Percentiles rank a stretch among this genome's conserved stretches.
Conservation (phyloP, 306 rosid species). For the Casuarina cunninghamiana region DNA sequence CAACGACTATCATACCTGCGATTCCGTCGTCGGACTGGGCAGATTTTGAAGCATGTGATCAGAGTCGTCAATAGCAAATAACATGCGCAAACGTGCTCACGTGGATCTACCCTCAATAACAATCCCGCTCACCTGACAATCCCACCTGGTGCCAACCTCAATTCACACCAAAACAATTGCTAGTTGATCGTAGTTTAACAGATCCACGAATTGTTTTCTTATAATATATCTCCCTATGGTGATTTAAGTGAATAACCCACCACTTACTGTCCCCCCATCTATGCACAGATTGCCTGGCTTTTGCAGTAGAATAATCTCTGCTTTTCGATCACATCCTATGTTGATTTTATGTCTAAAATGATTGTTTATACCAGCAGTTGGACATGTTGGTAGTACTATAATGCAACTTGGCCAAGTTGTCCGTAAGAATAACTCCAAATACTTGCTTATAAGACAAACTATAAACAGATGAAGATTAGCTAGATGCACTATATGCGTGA, state of each 20-base stretch:
- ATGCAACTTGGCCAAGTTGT: slow-evolving; percentile 28
- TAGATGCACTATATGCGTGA: no score
- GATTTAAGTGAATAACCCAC: background rate
- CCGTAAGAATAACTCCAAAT: background rate
- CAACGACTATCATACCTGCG: background rate
- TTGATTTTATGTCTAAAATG: slow-evolving; percentile 8
- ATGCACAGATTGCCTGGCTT: background rate
- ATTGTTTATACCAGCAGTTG: slow-evolving; percentile 1
- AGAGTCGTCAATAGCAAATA: background rate
- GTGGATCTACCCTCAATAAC: slow-evolving; percentile 20
- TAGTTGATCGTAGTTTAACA: background rate
- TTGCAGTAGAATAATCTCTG: background rate
- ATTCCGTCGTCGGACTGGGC: background rate
- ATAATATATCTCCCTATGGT: background rate
- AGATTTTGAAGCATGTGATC: background rate
- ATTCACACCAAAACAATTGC: slow-evolving; percentile 15
- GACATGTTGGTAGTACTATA: background rate
- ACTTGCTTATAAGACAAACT: background rate
- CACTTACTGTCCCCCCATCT: background rate
- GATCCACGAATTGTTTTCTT: background rate
- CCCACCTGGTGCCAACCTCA: slow-evolving; percentile 26
- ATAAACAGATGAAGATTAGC: background rate
- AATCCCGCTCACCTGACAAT: background rate
- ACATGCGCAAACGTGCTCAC: slow-evolving; percentile 35
- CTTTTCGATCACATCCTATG: slow-evolving; percentile 25